Evolutionary conservation across 1,139 yeast species (phyloP).

Genomic region (Yamadazyma jaroonii): DNA sequence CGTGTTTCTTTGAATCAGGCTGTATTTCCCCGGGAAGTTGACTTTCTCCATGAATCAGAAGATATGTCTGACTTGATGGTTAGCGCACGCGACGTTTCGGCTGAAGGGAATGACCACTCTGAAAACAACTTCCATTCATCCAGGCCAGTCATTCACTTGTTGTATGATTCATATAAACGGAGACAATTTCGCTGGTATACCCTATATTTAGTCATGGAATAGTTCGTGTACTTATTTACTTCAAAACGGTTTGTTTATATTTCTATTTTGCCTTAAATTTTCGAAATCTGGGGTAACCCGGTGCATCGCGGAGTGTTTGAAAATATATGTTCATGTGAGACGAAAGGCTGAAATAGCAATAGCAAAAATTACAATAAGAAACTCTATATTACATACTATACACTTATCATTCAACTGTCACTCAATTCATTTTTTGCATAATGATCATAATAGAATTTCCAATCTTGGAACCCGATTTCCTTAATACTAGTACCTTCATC

Average conservation of each 20-base stretch:
- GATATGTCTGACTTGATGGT: too few species aligned
- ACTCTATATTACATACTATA: background rate
- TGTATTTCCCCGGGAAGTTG: too few species aligned
- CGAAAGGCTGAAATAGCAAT: background rate
- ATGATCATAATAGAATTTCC: constrained; percentile 40
- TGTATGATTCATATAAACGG: too few species aligned
- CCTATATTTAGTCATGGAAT: too few species aligned
- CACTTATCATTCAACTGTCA: constrained; percentile 16
- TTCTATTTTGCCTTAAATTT: background rate
- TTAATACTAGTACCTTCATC: constrained; percentile 37
- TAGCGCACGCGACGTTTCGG: background rate
- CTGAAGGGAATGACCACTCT: background rate
- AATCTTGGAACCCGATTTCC: constrained; percentile 43
- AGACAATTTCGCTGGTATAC: too few species aligned
- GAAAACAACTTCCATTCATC: background rate
- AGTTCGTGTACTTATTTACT: too few species aligned
- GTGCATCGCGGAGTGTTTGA: background rate
- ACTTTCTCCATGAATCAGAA: too few species aligned
- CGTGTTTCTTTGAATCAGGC: too few species aligned
- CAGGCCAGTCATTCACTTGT: background rate
- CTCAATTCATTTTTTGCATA: constrained; percentile 33
- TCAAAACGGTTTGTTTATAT: too few species aligned
- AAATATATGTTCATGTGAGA: too few species aligned
- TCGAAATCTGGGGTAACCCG: constrained; percentile 1
- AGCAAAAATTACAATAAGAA: background rate